Evolutionary conservation across 2,329 filamentous ascomycete genomes (phyloP).

Genomic region (Cytospora leucostoma): DNA sequence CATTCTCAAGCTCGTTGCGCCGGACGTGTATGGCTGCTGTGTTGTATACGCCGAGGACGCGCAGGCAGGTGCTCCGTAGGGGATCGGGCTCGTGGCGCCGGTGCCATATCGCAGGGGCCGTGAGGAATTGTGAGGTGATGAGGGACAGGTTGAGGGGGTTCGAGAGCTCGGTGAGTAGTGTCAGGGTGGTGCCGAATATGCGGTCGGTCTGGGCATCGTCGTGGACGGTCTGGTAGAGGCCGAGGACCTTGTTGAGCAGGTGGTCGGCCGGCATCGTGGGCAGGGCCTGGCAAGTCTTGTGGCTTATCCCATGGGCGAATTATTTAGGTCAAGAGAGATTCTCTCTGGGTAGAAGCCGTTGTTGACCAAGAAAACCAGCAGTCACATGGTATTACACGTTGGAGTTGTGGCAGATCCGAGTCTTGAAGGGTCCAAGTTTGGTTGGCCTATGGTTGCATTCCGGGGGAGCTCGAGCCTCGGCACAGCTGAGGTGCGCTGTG

Average conservation of each 20-base stretch:
- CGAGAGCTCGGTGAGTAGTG: constrained; percentile 67
- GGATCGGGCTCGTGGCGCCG: constrained; percentile 58
- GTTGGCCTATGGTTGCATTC: constrained; percentile 5
- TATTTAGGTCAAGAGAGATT: neutral
- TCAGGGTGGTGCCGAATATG: constrained; percentile 65
- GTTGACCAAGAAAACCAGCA: neutral
- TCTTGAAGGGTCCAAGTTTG: neutral
- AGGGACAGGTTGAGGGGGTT: constrained; percentile 76
- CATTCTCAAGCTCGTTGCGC: constrained; percentile 48
- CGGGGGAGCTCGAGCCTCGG: constrained; percentile 34
- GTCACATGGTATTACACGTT: neutral
- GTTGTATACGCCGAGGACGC: constrained; percentile 72
- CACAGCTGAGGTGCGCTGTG: constrained; percentile 24
- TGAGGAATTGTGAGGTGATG: constrained; percentile 71
- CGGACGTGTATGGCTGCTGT: constrained; percentile 61
- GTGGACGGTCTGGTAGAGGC: constrained; percentile 57
- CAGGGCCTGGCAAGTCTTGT: neutral
- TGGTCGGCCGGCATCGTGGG: constrained; percentile 64
- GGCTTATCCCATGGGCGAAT: constrained; percentile 4
- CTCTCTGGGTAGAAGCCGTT: too few relatives aligned
- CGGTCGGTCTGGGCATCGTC: constrained; percentile 54
- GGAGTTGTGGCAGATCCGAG: neutral
- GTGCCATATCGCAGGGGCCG: constrained; percentile 71
- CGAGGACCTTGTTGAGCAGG: constrained; percentile 66
- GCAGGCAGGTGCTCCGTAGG: constrained; percentile 59